phyloP scores from a whole-genome alignment of 2,329 filamentous ascomycete genomes.

The Orbilia brochopaga region DNA sequence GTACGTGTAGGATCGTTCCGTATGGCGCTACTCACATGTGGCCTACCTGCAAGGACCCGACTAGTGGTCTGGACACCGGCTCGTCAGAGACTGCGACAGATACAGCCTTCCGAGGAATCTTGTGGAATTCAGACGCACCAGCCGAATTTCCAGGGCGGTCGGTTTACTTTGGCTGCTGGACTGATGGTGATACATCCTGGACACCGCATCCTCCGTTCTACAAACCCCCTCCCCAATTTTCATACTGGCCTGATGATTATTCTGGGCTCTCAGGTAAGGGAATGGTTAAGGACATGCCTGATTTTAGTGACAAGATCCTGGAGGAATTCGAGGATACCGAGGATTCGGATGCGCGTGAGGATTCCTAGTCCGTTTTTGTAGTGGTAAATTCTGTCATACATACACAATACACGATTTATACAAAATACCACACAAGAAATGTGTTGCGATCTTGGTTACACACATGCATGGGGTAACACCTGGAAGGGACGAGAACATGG shows the following conservation, averaged over 20 bases:
- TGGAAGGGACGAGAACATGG: too few relatives aligned
- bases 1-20: slow-evolving; percentile 15
- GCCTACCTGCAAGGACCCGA: slow-evolving; percentile 7
- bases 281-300: neutral
- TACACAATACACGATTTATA: neutral
- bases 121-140: neutral
- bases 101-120: neutral
- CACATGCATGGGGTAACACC: neutral
- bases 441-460: neutral
- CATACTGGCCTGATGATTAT: slow-evolving; percentile 10
- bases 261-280: neutral
- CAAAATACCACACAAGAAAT: slow-evolving; percentile 3
- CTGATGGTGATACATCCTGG: neutral
- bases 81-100: neutral
- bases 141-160: neutral
- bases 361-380: too few relatives aligned
- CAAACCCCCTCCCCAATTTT: slow-evolving; percentile 2
- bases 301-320: neutral
- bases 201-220: slow-evolving; percentile 27
- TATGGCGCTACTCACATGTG: slow-evolving; percentile 7
- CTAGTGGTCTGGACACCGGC: neutral
- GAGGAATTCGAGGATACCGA: too few relatives aligned
- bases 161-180: slow-evolving; percentile 24
- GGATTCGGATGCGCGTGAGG: too few relatives aligned
- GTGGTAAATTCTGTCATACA: too few relatives aligned